Evolutionary conservation across 345 rosid species (phyloP).

Genomic region (Eucalyptus microcorys): DNA sequence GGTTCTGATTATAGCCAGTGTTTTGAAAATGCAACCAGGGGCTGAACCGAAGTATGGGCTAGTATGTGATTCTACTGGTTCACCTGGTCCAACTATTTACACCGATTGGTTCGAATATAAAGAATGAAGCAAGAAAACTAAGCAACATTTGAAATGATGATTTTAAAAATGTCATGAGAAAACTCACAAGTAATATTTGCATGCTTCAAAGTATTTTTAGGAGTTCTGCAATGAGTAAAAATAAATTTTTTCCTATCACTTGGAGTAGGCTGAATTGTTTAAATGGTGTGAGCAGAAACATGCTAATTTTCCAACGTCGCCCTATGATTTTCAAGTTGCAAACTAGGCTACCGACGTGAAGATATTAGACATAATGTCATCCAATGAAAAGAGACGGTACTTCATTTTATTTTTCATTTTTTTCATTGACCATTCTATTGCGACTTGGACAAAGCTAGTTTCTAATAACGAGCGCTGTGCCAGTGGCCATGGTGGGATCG

Average conservation of each 20-base stretch:
- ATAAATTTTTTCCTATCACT: too few relatives aligned
- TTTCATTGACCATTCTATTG: accelerated
- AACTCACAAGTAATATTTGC: neutral
- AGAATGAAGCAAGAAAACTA: too few relatives aligned
- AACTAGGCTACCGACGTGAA: accelerated
- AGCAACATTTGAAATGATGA: neutral
- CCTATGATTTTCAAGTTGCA: neutral
- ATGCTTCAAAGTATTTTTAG: neutral
- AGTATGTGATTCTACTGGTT: neutral
- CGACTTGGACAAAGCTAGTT: neutral
- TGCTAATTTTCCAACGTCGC: neutral
- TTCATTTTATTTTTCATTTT: too few relatives aligned
- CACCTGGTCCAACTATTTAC: accelerated
- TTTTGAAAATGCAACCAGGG: neutral
- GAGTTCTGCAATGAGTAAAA: neutral
- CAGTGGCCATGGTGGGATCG: accelerated
- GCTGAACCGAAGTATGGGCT: neutral
- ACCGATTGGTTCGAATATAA: accelerated
- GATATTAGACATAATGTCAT: neutral
- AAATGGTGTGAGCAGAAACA: too few relatives aligned
- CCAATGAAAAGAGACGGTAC: neutral
- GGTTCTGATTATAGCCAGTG: neutral
- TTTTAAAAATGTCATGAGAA: neutral
- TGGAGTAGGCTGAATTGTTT: too few relatives aligned
- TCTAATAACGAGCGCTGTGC: accelerated